These are phyloP conservation scores for Marchantia polymorpha DNA, from an alignment of 225 moss, liverwort and hornwort species.

Conservation along the genomic window DNA sequence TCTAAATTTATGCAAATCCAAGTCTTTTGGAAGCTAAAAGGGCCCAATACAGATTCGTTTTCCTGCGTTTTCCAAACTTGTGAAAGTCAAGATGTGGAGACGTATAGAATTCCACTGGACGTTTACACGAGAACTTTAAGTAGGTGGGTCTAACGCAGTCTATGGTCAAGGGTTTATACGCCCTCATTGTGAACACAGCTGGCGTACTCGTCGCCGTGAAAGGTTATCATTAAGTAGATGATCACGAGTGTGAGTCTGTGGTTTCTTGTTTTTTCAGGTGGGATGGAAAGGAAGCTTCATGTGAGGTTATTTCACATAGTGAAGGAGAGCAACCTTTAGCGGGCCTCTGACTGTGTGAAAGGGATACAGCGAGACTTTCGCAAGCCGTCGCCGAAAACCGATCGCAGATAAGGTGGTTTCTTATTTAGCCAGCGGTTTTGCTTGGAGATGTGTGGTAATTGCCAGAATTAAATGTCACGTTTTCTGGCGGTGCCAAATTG, in stretches of 20 bases:
- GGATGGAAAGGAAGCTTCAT: neutral
- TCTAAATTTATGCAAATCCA: neutral
- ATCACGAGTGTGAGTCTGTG: neutral
- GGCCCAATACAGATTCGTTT: neutral
- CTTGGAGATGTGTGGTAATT: no score
- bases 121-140: neutral
- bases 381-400: neutral
- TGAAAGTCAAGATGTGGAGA: neutral
- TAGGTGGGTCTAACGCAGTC: no score
- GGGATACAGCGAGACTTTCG: neutral
- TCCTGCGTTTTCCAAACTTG: neutral
- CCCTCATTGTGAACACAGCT: neutral
- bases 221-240: neutral
- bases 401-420: neutral
- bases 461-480: no score
- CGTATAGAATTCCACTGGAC: neutral
- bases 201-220: neutral
- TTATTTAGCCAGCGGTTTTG: no score
- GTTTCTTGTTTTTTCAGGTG: neutral
- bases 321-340: neutral
- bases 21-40: neutral
- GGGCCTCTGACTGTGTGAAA: neutral
- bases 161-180: neutral
- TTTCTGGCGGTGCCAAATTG: no score
- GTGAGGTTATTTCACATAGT: neutral